A percentile compares a stretch with the other conserved stretches of the same genome.
These are phyloP conservation scores for Jatropha podagrica DNA, from an alignment of 441 rosid species.

Conservation along the genomic window DNA sequence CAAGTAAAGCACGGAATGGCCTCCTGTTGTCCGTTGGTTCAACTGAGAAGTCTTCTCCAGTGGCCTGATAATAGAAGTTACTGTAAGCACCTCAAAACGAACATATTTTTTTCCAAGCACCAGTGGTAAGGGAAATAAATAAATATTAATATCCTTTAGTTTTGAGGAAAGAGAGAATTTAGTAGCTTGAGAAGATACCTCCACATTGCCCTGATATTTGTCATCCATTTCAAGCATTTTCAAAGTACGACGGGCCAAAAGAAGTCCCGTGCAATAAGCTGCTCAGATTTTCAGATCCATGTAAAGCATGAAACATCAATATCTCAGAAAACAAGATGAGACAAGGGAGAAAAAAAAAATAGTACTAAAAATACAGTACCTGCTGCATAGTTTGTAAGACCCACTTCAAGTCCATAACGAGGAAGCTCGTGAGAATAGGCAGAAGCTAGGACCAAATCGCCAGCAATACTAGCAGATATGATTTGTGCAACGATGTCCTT, in stretches of 20 bases:
- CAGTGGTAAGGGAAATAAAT: background rate
- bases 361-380: conserved; percentile 34
- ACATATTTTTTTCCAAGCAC: too few species aligned
- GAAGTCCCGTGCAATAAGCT: conserved; percentile 95
- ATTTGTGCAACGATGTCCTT: conserved; percentile 83
- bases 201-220: conserved; percentile 76
- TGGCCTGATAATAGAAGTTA: conserved; percentile 44
- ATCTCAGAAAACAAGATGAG: background rate
- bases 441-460: conserved; percentile 77
- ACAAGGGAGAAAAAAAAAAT: background rate
- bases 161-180: background rate
- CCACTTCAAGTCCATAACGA: conserved; percentile 75
- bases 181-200: conserved; percentile 41
- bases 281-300: conserved; percentile 1
- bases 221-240: conserved; percentile 84
- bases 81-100: background rate
- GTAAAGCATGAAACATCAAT: background rate
- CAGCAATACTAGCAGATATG: conserved; percentile 68
- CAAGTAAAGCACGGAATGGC: conserved; percentile 97
- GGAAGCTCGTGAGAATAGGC: conserved; percentile 88
- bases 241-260: conserved; percentile 86
- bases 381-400: conserved; percentile 88
- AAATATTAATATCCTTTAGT: background rate
- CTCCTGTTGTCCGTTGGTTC: conserved; percentile 86
- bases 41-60: conserved; percentile 87